Base-by-base conservation (phyloP, 768 basidiomycete genomes). In the Hebeloma cylindrosporum region DNA sequence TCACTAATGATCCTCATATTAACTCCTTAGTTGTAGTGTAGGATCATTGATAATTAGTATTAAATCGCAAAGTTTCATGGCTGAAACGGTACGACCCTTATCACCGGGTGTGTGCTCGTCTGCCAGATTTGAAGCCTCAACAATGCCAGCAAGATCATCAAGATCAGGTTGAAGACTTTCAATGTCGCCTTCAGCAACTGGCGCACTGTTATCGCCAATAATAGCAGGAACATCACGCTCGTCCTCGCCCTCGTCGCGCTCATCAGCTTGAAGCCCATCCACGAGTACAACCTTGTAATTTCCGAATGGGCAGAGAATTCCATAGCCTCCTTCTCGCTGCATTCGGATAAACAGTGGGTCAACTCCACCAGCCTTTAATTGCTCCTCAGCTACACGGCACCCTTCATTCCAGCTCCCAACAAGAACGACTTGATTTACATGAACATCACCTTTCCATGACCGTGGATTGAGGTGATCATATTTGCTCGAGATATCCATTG, bases 401-500 rank as follows among this genome's bases (percentile, higher is more conserved):
- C 56, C 53, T 5, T 16, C 21, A 1, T 31, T 36, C 57, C 57
- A 58, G 32, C 42, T 52, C 3, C 33, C 23, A 11, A 26, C 17
- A 7, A 52, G 51, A 3, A 36, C 44, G 10, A 59, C 47, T 7
- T 35, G 44, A 1, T 20, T 5, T 3, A 61, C 56, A 1, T 32
- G 20, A 16, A 52, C 40, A 29, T 61, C 47, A 4, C 60, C 60
- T 9, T 10, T 48, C 47, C 55, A 57, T 0, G 51, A 51, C 13
- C 39, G 37, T 1, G 60, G 60, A 21, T 32, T 56, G 16, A 59
- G 39, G 30, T 60, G 59, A 31, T 61, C 55, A 13, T 44, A 43
- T n/a, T 48, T 47, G 35, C 46, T 45, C 29, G 25, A 29, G 35
- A 51, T 39, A 7, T 45, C 51, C 2, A 21, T 36, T 10, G 16